phyloP scores from a whole-genome alignment of 2,329 filamentous ascomycete genomes.

The Hypocreales sp. region DNA sequence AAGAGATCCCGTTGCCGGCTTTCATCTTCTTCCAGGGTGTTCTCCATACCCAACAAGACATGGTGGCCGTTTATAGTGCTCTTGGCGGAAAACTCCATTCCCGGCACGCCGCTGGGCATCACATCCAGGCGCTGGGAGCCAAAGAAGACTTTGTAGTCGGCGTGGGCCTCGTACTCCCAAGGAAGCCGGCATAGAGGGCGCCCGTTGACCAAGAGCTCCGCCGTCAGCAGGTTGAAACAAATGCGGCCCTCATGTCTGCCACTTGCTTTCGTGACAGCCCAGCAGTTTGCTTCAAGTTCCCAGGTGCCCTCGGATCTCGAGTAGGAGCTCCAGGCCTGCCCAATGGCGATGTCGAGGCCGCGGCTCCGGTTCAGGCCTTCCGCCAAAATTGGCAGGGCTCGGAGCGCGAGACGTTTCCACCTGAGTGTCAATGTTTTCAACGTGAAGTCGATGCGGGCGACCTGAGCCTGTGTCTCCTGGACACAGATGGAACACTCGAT shows the following conservation, averaged over 20 bases:
- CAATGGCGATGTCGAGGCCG: not conserved
- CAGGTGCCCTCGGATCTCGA: too few relatives aligned
- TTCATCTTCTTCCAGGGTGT: too few relatives aligned
- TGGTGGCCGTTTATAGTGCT: constrained; percentile 11
- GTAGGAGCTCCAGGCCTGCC: not conserved
- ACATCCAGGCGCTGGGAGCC: constrained; percentile 24
- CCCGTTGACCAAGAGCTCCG: constrained; percentile 35
- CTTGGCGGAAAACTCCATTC: constrained; percentile 25
- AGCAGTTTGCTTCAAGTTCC: not conserved
- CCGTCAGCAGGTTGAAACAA: constrained; percentile 34
- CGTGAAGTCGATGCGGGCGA: not conserved
- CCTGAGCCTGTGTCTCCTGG: not conserved
- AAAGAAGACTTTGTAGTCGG: constrained; percentile 27
- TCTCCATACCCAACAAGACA: too few relatives aligned
- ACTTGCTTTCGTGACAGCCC: constrained; percentile 1
- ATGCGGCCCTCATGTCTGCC: constrained; percentile 8
- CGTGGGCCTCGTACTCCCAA: constrained; percentile 21
- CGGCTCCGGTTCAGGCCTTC: not conserved
- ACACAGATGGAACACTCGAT: not conserved
- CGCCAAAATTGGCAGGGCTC: not conserved
- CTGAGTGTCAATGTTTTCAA: not conserved
- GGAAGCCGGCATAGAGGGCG: constrained; percentile 31
- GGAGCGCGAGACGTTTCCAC: constrained; percentile 1
- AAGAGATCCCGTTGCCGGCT: constrained; percentile 12
- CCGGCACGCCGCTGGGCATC: constrained; percentile 18